Base-by-base conservation (phyloP, 139 green algal species). In the Chlorella sp. region DNA sequence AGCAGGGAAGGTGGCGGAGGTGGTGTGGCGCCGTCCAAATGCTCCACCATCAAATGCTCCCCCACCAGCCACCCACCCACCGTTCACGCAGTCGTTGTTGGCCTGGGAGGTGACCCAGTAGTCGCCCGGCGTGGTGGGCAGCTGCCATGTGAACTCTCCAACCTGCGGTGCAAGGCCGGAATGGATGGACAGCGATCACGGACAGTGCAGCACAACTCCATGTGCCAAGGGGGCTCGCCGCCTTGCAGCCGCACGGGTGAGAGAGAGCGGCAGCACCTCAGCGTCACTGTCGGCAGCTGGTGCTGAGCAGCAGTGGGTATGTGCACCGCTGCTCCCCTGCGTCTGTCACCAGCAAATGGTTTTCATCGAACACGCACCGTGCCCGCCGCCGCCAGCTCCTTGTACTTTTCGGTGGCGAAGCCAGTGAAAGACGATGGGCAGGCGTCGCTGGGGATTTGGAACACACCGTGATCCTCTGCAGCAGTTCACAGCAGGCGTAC, bases 21-120 rank as follows among this genome's bases (percentile, higher is more conserved):
- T 55, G 11, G 44, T 11, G 11, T 11, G 7, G 11, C 44, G 7
- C 44, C 44, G 7, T 11, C 44, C 51, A 60, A 15, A 2, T 20
- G 51, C 51, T 60, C 21, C 51, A n/a, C 11, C 18, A 60, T 15
- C 44, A 51, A 51, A 6, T 9, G 7, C 44, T 51, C 12, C 2
- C 51, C 51, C 51, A 60, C 51, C 51, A 4, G 12, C 51, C 51
- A 60, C 12, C 39, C 0, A 55, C 84, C 5, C 74, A 88, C 84
- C 85, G 28, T 81, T 82, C 28, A 17, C 20, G 79, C 85, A 89
- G 78, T 89, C 78, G 25, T 55, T 30, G 20, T 23, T 32, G 23
- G 47, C 25, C 78, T 86, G 85, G 69, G 68, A 83, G 47, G 85
- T 89, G 30, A 86, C 67, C 78, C 78, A 89, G 62, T 89, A 89